A percentile compares a stretch with the other conserved stretches of the same genome.
Conservation (phyloP, 1,284 basidiomycete species). For the Testicularia cyperi region DNA sequence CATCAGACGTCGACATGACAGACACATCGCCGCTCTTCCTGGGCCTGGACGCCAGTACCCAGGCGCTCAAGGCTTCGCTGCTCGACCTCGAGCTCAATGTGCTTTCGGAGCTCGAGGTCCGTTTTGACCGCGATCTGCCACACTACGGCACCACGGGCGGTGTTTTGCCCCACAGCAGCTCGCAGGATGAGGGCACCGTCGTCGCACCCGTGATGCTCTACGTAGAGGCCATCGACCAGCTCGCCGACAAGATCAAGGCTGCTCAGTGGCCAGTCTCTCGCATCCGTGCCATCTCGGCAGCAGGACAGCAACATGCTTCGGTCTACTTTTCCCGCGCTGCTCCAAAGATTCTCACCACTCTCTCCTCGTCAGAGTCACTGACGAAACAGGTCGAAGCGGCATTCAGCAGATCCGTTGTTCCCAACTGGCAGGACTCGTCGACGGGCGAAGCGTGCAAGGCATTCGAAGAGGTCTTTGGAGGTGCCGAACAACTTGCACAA, state of each 20-base stretch:
- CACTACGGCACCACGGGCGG: conserved; percentile 70
- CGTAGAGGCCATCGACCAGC: conserved; percentile 78
- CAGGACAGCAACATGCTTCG: conserved; percentile 88
- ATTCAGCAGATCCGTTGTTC: conserved; percentile 72
- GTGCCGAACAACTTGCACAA: conserved; percentile 71
- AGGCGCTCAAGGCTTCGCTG: conserved; percentile 74
- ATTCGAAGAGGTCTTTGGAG: conserved; percentile 67
- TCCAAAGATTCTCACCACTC: conserved; percentile 65
- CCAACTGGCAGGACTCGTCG: conserved; percentile 91
- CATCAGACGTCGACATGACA: no score
- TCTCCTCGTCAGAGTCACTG: conserved; percentile 67
- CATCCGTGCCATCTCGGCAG: conserved; percentile 72
- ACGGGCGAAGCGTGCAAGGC: conserved; percentile 74
- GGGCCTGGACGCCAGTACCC: conserved; percentile 83
- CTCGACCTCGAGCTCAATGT: conserved; percentile 68
- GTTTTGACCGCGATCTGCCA: conserved; percentile 79
- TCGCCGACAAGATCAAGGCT: conserved; percentile 71
- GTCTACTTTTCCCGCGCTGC: conserved; percentile 78
- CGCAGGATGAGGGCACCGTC: conserved; percentile 62
- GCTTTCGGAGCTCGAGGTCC: conserved; percentile 73
- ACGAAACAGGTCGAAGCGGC: conserved; percentile 64
- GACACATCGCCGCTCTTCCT: no score
- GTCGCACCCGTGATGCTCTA: conserved; percentile 81
- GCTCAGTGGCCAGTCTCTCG: conserved; percentile 67
- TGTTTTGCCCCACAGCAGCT: conserved; percentile 15